Evolutionary conservation across 345 rosid genomes (phyloP), one percentile per base, ranked within the genome.

Genomic region (Gossypium thurberi): DNA sequence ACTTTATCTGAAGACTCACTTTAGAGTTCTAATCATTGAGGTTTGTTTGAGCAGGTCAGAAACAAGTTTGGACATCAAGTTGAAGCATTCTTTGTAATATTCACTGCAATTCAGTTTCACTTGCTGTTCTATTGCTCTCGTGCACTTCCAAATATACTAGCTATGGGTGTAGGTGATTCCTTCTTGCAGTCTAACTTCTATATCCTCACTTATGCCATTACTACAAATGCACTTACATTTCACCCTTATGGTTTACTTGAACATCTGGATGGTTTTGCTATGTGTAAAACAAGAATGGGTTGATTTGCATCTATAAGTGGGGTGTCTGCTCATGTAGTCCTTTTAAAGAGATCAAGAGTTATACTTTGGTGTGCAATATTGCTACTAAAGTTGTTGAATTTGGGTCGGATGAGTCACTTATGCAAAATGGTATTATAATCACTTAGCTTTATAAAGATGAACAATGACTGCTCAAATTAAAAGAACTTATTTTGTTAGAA

Each of bases 101-200:
- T 95, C 78, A 88, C 91, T 75, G 88, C 80, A 11, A 70, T 91
- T 71, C 99, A 95, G 85, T 92, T 95, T 85, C 99, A 95, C 84
- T 75, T 92, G 78, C 86, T 95, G 75, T 95, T 92, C 86, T 95
- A 92, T 82, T 92, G 89, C 86, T 86, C 96, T 65, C 98, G 97
- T 75, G 83, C 93, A 75, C 98, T 92, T 75, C 99, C 99, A 56
- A 95, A 95, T 79, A 80, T 89, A 47, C 85, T 95, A 63, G 92
- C 99, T 68, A 63, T 89, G 85, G 96, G 85, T 79, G 63, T 88
- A 92, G 99, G 99, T 95, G 74, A 86, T 80, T 82, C 8, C 53
- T 82, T 53, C 23, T 67, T 51, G 44, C 72, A 43, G 53, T 72
- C 74, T 47, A 25, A 61, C 76, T 62, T 21, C 51, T 65, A 21